Evolutionary conservation across 139 green algal genomes (phyloP).

Genomic region (Volvox reticuliferus): DNA sequence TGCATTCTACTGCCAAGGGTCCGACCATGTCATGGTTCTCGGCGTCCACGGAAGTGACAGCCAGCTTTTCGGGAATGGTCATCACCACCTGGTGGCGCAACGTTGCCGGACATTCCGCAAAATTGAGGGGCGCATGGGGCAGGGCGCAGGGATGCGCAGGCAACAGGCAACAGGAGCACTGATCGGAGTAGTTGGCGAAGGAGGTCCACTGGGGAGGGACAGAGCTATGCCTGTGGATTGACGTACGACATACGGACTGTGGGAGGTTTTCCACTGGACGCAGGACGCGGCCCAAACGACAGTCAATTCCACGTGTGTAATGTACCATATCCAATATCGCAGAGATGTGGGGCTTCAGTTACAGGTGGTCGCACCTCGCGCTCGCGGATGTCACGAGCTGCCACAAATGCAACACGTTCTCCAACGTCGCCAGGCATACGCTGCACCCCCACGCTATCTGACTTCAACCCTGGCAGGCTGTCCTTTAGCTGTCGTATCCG

Average conservation of each 20-base stretch:
- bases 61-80: conserved; percentile 78
- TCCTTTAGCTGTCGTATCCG: conserved; percentile 19
- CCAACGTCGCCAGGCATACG: conserved; percentile 31
- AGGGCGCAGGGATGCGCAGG: too few relatives aligned
- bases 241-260: not conserved
- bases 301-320: not conserved
- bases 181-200: too few relatives aligned
- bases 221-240: too few relatives aligned
- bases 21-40: conserved; percentile 74
- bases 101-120: too few relatives aligned
- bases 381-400: conserved; percentile 41
- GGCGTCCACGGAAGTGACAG: conserved; percentile 86
- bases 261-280: not conserved
- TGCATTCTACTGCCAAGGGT: conserved; percentile 65
- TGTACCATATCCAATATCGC: too few relatives aligned
- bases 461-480: conserved; percentile 37
- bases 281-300: not conserved
- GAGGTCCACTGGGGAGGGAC: too few relatives aligned
- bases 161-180: too few relatives aligned
- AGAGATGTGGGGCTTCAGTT: too few relatives aligned
- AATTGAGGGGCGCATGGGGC: too few relatives aligned
- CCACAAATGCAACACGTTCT: conserved; percentile 52
- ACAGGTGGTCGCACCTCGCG: conserved; percentile 8
- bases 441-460: conserved; percentile 36
- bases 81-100: conserved; percentile 5